Percentiles rank a stretch among this genome's conserved stretches.
phyloP scores from a whole-genome alignment of 305 asterid species.

The Plantago lanceolata region DNA sequence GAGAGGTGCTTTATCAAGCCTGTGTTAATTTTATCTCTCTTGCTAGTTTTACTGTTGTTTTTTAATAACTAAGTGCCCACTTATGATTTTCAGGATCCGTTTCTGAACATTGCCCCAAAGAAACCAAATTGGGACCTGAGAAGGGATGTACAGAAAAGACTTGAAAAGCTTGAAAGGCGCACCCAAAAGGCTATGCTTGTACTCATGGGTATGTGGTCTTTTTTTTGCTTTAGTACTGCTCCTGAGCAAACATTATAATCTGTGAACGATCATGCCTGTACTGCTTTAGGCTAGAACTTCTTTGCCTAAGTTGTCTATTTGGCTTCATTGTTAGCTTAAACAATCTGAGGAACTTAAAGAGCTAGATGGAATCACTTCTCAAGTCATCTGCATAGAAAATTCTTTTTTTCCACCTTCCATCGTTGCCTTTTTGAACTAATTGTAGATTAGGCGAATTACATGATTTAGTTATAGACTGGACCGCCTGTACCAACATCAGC shows the following conservation, averaged over 20 bases:
- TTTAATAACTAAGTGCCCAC: conserved; percentile 5
- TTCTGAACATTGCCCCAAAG: conserved; percentile 91
- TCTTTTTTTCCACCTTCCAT: not conserved
- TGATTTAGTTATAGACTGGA: not conserved
- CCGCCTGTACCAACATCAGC: not conserved
- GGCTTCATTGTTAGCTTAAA: not conserved
- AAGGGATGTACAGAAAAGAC: conserved; percentile 88
- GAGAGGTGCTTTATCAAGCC: conserved; percentile 49
- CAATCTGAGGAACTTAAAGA: not conserved
- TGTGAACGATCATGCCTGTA: not conserved
- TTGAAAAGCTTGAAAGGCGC: conserved; percentile 84
- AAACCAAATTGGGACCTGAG: conserved; percentile 96
- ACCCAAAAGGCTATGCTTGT: conserved; percentile 70
- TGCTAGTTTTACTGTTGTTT: not conserved
- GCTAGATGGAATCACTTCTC: not conserved
- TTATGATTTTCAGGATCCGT: conserved; percentile 59
- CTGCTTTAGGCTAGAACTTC: not conserved
- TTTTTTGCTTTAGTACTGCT: conserved; percentile 10
- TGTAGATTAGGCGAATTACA: not conserved
- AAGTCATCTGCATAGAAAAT: too few species aligned
- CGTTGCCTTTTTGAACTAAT: not conserved
- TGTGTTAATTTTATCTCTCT: not conserved
- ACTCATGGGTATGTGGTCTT: conserved; percentile 61
- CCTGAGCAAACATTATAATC: conserved; percentile 6
- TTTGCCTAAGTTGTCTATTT: not conserved